Conservation (phyloP, 345 rosid genomes). For the Chamaenerion angustifolium region DNA sequence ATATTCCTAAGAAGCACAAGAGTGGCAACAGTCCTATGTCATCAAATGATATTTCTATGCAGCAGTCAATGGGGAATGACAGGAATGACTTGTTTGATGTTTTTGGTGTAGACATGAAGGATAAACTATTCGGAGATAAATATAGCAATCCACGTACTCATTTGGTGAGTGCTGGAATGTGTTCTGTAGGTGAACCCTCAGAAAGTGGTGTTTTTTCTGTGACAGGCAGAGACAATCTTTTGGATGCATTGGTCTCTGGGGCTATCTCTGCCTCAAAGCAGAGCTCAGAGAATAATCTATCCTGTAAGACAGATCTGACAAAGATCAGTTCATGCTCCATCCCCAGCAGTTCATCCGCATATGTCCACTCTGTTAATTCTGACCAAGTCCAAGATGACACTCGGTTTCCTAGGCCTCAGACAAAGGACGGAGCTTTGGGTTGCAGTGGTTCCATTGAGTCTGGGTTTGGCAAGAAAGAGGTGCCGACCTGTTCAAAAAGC, state of each 20-base stretch:
- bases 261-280: slow-evolving; percentile 41
- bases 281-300: slow-evolving; percentile 49
- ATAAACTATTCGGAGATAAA: slow-evolving; percentile 23
- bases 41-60: no score
- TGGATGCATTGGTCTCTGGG: slow-evolving; percentile 86
- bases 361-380: slow-evolving; percentile 16
- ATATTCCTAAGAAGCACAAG: no score
- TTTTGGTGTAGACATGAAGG: slow-evolving; percentile 55
- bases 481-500: slow-evolving; percentile 30
- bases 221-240: slow-evolving; percentile 47
- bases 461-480: slow-evolving; percentile 28
- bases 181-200: slow-evolving; percentile 23
- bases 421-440: slow-evolving; percentile 24
- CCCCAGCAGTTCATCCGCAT: slow-evolving; percentile 32
- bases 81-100: slow-evolving; percentile 65
- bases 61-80: background rate
- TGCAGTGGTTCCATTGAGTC: slow-evolving; percentile 24
- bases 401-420: slow-evolving; percentile 20
- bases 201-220: slow-evolving; percentile 16
- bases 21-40: no score
- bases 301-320: slow-evolving; percentile 53
- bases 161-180: slow-evolving; percentile 17
- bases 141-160: slow-evolving; percentile 18
- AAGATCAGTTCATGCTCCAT: slow-evolving; percentile 43
- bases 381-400: slow-evolving; percentile 26